A percentile compares a stretch with the other conserved stretches of the same genome.
These are phyloP conservation scores for Delphinella strobiligena DNA, from an alignment of 2,329 filamentous ascomycete genomes.

Conservation along the genomic window DNA sequence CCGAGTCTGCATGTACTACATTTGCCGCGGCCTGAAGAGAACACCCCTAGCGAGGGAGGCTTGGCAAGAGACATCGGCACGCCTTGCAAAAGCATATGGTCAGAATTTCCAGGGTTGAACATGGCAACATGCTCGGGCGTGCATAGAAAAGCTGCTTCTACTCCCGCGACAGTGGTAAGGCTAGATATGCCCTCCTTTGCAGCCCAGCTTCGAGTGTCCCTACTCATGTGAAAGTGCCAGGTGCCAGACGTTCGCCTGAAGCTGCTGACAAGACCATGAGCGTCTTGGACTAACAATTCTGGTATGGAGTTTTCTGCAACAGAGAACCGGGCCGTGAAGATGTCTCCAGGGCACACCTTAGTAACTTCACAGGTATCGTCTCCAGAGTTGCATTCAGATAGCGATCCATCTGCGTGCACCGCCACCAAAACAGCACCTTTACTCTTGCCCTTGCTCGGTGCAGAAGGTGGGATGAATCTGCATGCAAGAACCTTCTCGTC, in stretches of 20 bases:
- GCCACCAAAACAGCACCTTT: slow-evolving; percentile 37
- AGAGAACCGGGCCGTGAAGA: slow-evolving; percentile 3
- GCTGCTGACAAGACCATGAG: background rate
- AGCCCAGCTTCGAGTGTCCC: background rate
- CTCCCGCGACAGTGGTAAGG: slow-evolving; percentile 1
- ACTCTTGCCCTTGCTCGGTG: background rate
- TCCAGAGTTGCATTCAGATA: slow-evolving; percentile 46
- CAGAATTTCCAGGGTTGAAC: background rate
- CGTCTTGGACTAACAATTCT: background rate
- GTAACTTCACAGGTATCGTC: slow-evolving; percentile 13
- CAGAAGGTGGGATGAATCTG: background rate
- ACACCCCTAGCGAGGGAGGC: slow-evolving; percentile 47
- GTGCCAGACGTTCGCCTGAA: background rate
- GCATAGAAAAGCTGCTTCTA: slow-evolving; percentile 4
- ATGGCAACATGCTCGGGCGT: background rate
- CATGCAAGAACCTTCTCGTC: slow-evolving; percentile 38
- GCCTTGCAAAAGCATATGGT: background rate
- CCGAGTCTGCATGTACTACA: slow-evolving; percentile 41
- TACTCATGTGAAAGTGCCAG: background rate
- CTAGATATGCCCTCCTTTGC: background rate
- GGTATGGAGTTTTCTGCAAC: background rate
- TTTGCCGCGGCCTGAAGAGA: slow-evolving; percentile 41
- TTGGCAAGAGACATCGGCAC: slow-evolving; percentile 49
- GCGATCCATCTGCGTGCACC: slow-evolving; percentile 50
- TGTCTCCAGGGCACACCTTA: slow-evolving; percentile 13